A percentile compares a stretch with the other conserved stretches of the same genome.
Evolutionary conservation across 2,329 filamentous ascomycete genomes (phyloP).

Genomic region (Macroventuria anomochaeta): DNA sequence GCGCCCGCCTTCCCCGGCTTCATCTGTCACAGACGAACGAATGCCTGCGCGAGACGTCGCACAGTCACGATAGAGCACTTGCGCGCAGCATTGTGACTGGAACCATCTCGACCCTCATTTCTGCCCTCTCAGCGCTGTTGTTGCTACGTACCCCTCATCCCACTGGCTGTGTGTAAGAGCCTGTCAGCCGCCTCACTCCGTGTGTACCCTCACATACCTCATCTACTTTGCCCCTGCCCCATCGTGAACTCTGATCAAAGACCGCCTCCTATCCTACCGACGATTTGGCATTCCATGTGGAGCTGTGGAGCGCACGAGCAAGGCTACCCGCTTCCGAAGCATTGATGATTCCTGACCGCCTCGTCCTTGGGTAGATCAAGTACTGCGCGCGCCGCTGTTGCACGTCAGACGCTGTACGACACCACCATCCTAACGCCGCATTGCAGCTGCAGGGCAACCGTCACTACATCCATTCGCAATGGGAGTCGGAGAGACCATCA

Average conservation of each 20-base stretch:
- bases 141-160: conserved; percentile 5
- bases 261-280: conserved; percentile 13
- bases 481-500: conserved; percentile 73
- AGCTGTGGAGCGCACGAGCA: conserved; percentile 31
- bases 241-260: conserved; percentile 17
- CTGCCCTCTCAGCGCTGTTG: conserved; percentile 3
- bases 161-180: conserved; percentile 32
- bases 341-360: conserved; percentile 42
- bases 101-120: conserved; percentile 22
- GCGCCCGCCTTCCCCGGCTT: conserved; percentile 34
- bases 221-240: conserved; percentile 9
- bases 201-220: conserved; percentile 11
- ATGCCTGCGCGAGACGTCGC: conserved; percentile 41
- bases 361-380: conserved; percentile 25
- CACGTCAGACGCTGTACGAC: conserved; percentile 24
- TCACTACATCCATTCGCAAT: conserved; percentile 30
- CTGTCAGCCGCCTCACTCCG: conserved; percentile 37
- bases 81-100: conserved; percentile 38
- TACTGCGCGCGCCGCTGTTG: conserved; percentile 23
- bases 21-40: conserved; percentile 24
- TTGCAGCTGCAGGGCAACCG: conserved; percentile 30
- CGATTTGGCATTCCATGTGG: conserved; percentile 22
- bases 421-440: conserved; percentile 26
- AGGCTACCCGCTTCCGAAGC: conserved; percentile 32
- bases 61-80: conserved; percentile 32